Percentiles rank a stretch among this genome's conserved stretches.
These are phyloP conservation scores for Kondoa subrosea DNA, from an alignment of 768 basidiomycete genomes.

Conservation along the genomic window DNA sequence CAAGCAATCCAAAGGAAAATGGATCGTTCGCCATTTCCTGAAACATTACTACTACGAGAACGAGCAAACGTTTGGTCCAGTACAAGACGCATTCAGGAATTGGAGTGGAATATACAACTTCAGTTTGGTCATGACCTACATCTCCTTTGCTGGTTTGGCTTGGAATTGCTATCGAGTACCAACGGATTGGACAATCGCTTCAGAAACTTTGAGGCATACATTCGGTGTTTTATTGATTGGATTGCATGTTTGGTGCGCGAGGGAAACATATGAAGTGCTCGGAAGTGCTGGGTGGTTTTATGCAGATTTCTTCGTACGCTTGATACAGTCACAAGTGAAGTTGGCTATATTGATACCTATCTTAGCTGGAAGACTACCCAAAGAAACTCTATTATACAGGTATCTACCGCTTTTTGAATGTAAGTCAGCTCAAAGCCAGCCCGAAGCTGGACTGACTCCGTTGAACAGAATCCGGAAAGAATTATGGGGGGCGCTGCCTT, in stretches of 20 bases:
- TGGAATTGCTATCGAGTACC: conserved; percentile 82
- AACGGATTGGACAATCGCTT: conserved; percentile 67
- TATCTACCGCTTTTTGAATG: conserved; percentile 59
- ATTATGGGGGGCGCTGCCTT: conserved; percentile 89
- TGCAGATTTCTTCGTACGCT: conserved; percentile 33
- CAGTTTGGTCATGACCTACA: conserved; percentile 86
- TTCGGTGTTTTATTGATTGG: conserved; percentile 64
- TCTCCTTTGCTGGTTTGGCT: conserved; percentile 67
- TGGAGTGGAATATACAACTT: conserved; percentile 89
- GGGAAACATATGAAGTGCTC: conserved; percentile 78
- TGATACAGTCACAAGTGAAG: neutral
- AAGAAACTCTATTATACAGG: conserved; percentile 83
- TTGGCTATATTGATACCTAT: neutral
- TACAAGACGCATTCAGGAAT: conserved; percentile 84
- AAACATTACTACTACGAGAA: conserved; percentile 76
- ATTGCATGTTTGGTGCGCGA: conserved; percentile 77
- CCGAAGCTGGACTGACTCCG: neutral
- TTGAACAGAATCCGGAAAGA: conserved; percentile 56
- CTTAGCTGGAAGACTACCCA: conserved; percentile 59
- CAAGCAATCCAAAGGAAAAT: conserved; percentile 70
- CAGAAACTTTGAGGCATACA: conserved; percentile 70
- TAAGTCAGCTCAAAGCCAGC: neutral
- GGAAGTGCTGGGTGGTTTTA: conserved; percentile 98
- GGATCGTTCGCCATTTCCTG: conserved; percentile 70
- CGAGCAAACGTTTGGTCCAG: conserved; percentile 54